A percentile compares a stretch with the other conserved stretches of the same genome.
Conservation (phyloP, 768 basidiomycete genomes). For the Tephrocybe sp. region DNA sequence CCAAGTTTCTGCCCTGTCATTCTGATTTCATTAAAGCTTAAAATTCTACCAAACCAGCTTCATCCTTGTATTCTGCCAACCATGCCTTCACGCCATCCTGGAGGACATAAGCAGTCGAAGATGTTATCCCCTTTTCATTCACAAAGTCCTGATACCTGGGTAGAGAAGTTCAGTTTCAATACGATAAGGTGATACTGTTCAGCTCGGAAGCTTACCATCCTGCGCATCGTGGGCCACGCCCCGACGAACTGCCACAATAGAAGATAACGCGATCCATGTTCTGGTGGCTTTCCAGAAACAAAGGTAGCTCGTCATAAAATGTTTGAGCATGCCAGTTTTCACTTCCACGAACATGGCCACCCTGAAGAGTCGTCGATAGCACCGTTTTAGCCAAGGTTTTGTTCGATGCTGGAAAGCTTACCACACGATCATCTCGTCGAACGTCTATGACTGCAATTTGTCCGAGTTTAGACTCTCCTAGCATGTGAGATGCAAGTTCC, state of each 20-base stretch:
- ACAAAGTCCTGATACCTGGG: conserved; percentile 53
- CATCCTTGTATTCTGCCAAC: conserved; percentile 31
- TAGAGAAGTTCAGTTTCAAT: background rate
- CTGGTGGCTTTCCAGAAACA: conserved; percentile 41
- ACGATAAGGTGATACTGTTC: background rate
- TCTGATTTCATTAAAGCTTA: background rate
- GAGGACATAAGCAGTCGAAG: conserved; percentile 40
- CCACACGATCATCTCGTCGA: conserved; percentile 43
- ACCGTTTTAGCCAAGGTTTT: too few species aligned
- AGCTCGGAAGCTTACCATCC: conserved; percentile 42
- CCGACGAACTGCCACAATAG: conserved; percentile 52
- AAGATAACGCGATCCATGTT: conserved; percentile 46
- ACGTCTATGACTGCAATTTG: conserved; percentile 50
- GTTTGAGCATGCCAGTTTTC: conserved; percentile 48
- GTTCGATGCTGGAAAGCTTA: too few species aligned
- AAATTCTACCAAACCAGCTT: conserved; percentile 29
- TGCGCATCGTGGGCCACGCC: conserved; percentile 54
- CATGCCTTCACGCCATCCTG: conserved; percentile 45
- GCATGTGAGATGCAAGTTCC: conserved; percentile 37
- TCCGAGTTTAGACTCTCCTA: conserved; percentile 9
- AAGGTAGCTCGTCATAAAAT: conserved; percentile 44
- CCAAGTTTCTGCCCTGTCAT: too few species aligned
- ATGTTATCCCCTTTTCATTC: conserved; percentile 24
- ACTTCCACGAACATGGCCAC: conserved; percentile 54
- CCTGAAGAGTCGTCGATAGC: conserved; percentile 29